Percentiles rank a stretch among this genome's conserved stretches.
phyloP scores from a whole-genome alignment of 2,329 filamentous ascomycete species.

The Pyricularia sp. region DNA sequence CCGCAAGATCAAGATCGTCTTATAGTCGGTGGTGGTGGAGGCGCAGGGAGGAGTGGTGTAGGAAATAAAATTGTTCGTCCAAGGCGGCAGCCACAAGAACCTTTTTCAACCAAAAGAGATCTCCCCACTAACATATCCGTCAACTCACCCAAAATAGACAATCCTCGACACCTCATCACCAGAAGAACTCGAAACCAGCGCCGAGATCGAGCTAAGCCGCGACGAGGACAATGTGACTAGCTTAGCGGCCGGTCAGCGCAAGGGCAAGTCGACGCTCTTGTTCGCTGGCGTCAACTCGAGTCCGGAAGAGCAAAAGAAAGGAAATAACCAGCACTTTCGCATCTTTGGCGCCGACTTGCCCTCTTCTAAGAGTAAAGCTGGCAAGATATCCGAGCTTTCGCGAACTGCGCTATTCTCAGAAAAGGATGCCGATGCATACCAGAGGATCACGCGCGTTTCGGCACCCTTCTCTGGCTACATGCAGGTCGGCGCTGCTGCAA shows the following conservation, averaged over 20 bases:
- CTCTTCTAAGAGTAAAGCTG: constrained; percentile 13
- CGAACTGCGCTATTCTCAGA: constrained; percentile 42
- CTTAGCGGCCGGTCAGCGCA: constrained; percentile 53
- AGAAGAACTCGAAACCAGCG: constrained; percentile 50
- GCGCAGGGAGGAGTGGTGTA: constrained; percentile 70
- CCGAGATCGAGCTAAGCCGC: constrained; percentile 68
- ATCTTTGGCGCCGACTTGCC: constrained; percentile 52
- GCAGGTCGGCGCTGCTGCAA: constrained; percentile 69
- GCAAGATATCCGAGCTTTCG: constrained; percentile 40
- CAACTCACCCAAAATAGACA: constrained; percentile 35
- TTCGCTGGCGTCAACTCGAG: constrained; percentile 83
- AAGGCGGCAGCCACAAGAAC: background rate
- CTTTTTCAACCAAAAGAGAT: background rate
- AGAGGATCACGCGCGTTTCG: constrained; percentile 48
- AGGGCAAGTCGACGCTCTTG: constrained; percentile 43
- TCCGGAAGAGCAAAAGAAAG: constrained; percentile 58
- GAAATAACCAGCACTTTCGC: constrained; percentile 77
- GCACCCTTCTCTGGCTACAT: constrained; percentile 39
- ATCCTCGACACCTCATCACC: constrained; percentile 62
- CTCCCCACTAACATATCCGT: background rate
- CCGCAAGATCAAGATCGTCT: constrained; percentile 67
- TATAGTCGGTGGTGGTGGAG: constrained; percentile 80
- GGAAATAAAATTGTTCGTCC: constrained; percentile 72
- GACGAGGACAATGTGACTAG: constrained; percentile 87
- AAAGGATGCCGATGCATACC: constrained; percentile 45